These are phyloP conservation scores for Eucalyptus coolabah DNA, from an alignment of 345 rosid species.

Conservation along the genomic window DNA sequence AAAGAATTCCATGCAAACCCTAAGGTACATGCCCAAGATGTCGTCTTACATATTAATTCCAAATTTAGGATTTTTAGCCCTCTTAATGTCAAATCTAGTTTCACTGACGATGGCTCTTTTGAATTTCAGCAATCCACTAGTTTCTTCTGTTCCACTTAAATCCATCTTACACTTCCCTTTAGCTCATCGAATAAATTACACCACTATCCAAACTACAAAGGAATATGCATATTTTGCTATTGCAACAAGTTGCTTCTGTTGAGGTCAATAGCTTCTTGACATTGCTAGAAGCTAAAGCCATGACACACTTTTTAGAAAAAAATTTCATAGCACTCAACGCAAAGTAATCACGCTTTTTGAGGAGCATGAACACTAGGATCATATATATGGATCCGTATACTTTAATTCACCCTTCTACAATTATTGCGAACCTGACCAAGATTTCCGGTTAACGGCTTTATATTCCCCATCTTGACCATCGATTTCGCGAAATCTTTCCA, in stretches of 20 bases:
- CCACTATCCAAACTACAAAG: not conserved
- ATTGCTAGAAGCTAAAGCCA: not conserved
- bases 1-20: not conserved
- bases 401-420: slow-evolving; percentile 16
- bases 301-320: not conserved
- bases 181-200: not conserved
- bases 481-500: slow-evolving; percentile 20
- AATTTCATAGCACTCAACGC: not conserved
- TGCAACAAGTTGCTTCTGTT: not conserved
- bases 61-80: not conserved
- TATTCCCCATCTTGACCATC: slow-evolving; percentile 49
- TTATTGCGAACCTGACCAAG: slow-evolving; percentile 27
- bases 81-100: not conserved
- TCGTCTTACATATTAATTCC: not conserved
- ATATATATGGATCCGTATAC: not conserved
- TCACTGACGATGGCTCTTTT: not conserved
- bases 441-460: slow-evolving; percentile 26
- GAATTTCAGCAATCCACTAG: not conserved
- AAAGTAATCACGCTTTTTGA: not conserved
- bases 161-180: not conserved
- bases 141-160: not conserved
- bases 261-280: not conserved
- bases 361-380: not conserved
- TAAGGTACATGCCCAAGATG: not conserved
- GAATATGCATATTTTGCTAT: not conserved